Evolutionary conservation across 805 yeast genomes (phyloP), one percentile per base, ranked within the genome.

Genomic region (Ascoidea asiatica): DNA sequence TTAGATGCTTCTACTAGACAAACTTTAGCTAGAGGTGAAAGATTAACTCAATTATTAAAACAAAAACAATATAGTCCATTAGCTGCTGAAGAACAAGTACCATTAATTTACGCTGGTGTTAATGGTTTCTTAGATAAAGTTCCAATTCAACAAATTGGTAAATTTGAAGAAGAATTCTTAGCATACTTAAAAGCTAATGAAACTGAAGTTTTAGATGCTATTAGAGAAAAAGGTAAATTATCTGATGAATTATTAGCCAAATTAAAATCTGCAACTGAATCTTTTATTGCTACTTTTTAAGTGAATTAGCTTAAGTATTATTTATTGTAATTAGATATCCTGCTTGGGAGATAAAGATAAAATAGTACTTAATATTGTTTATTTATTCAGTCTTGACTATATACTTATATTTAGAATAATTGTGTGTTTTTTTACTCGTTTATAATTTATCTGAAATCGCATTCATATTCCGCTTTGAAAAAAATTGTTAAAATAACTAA

Each of bases 1-100:
- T 81, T 92, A 70, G 99, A 92, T 73, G 97, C 99, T 60, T 88
- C 97, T 50, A 92, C 99, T 72, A 92, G 90, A 79, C 97, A 88
- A 77, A 92, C 98, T 64, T 81, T 92, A 70, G 75, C 77, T 63
- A 89, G 99, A 84, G 99, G 99, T 88, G 98, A 92, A 83, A 90
- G 99, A 79, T 84, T 92, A 66, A 92, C 98, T 61, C 97, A 89
- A 77, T 77, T 92, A 70, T 81, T 92, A 71, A 89, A 90, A 76
- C 99, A 92, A 79, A 84, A 80, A 71, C 99, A 92, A 79, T 87
- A 80, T 79, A 62, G 82, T 61, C 99, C 99, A 69, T 74, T 90
- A 66, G 82, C 95, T 66, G 95, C 97, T 63, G 97, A 92, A 75
- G 96, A 90, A 75, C 96, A 88, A 77, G 98, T 94, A 54, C 98